A percentile compares a stretch with the other conserved stretches of the same genome.
Conservation (phyloP, 305 asterid species). For the Solanum aculeatissimum region DNA sequence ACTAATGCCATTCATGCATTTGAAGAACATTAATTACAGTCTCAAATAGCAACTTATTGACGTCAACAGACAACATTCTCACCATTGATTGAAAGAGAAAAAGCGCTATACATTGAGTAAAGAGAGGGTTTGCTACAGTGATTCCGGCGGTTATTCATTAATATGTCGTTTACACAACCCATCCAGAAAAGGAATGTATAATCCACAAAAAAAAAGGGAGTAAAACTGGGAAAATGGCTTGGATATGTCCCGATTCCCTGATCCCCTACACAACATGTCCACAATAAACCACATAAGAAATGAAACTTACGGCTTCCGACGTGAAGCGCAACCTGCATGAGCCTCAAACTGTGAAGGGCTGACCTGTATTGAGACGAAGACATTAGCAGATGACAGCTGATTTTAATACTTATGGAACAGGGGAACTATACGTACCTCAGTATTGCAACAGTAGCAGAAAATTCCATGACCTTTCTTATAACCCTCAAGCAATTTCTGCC, state of each 20-base stretch:
- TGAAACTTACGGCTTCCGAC: constrained; percentile 81
- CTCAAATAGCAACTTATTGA: neutral
- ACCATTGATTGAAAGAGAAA: neutral
- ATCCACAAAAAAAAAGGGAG: neutral
- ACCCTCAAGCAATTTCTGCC: constrained; percentile 61
- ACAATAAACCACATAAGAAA: neutral
- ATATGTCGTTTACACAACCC: neutral
- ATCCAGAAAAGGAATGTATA: neutral
- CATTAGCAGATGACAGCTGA: neutral
- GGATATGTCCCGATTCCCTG: neutral
- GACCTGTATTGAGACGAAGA: constrained; percentile 38
- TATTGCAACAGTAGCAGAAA: constrained; percentile 50
- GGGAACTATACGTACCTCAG: constrained; percentile 40
- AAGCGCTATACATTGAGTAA: too few relatives aligned
- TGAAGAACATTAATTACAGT: neutral
- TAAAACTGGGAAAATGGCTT: neutral
- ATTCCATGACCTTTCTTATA: constrained; percentile 60
- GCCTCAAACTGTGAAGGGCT: constrained; percentile 89
- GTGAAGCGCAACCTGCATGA: constrained; percentile 91
- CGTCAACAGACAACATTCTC: neutral
- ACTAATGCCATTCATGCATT: neutral
- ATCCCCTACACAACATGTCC: neutral
- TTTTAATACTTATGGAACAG: neutral
- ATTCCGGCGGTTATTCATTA: neutral
- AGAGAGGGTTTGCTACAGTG: too few relatives aligned